Base-by-base conservation (phyloP, 805 yeast species). In the Lachancea cidri region DNA sequence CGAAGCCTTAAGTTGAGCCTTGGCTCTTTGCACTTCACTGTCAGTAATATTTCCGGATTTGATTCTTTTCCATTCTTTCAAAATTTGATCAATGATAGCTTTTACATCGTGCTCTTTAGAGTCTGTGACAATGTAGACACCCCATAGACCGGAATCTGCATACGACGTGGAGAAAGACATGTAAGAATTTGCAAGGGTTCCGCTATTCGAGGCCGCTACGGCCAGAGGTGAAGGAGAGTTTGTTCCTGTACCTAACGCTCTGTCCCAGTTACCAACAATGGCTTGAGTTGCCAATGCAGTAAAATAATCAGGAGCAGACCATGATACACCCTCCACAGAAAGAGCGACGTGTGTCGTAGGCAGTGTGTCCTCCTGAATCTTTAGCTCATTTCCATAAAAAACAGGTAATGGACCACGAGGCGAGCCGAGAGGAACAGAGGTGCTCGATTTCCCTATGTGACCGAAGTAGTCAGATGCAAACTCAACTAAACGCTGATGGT, bases 141-240 rank as follows among this genome's bases (percentile, higher is more conserved):
- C 99, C 97, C 97, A 91, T 40, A 93, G 70, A 6, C 99, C 99
- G 9, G 96, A 85, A 66, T 93, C 99, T 8, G 96, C 89, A 66
- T 93, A 93, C 1, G 96, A 86, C 2, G 99, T 93, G 22, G 96
- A 86, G 67, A 91, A 93, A 4, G 96, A 87, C 95, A 88, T 84
- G 68, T 83, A 93, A 5, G 96, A 85, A 67, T 93, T 93, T 42
- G 97, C 96, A 44, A 88, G 68, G 14, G 74, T 68, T 14, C 69
- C 70, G 46, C 73, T 72, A 45, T 79, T 74, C 1, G 78, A 76
- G 0, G 58, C 62, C 20, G 79, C 76, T 37, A 69, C 64, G 1
- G 94, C 86, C 42, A 93, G 71, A 38, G 88, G 87, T 3, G 96
- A 83, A 17, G 96, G 94, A 17, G 89, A 79, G 60, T 84, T 80